Conservation (phyloP, 1,284 basidiomycete genomes). For the Fistulina hepatica region DNA sequence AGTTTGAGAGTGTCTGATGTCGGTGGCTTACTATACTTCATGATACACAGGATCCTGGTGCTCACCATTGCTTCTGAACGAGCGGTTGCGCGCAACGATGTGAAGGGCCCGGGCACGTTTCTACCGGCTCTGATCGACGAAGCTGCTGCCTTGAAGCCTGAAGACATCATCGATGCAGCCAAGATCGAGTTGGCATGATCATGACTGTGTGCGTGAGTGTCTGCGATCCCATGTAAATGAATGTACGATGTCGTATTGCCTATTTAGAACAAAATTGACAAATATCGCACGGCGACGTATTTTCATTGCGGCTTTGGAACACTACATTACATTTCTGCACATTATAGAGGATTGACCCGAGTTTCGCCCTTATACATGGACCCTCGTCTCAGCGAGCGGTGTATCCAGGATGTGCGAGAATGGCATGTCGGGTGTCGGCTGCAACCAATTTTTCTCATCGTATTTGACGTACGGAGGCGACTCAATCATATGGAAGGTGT, state of each 20-base stretch:
- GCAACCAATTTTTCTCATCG: conserved; percentile 81
- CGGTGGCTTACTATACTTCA: too few species aligned
- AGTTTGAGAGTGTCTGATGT: too few species aligned
- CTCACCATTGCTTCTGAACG: conserved; percentile 79
- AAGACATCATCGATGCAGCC: conserved; percentile 37
- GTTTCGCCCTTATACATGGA: too few species aligned
- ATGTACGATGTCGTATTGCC: too few species aligned
- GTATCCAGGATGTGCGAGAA: too few species aligned
- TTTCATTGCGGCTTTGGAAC: too few species aligned
- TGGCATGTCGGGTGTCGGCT: too few species aligned
- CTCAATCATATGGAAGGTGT: conserved; percentile 91
- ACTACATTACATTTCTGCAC: too few species aligned
- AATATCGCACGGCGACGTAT: too few species aligned
- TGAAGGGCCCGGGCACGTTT: conserved; percentile 83
- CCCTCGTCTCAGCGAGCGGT: too few species aligned
- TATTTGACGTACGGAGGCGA: conserved; percentile 52
- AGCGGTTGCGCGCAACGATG: conserved; percentile 58
- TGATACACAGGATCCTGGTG: conserved; percentile 52
- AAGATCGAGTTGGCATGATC: conserved; percentile 30
- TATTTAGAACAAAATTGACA: too few species aligned
- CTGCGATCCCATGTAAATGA: not conserved
- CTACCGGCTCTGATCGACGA: conserved; percentile 80
- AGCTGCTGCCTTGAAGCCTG: conserved; percentile 52
- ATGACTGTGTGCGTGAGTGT: not conserved
- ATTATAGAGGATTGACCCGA: too few species aligned